These are phyloP conservation scores for Penicillium fuscoglaucum DNA, from an alignment of 2,329 filamentous ascomycete genomes.

Conservation along the genomic window DNA sequence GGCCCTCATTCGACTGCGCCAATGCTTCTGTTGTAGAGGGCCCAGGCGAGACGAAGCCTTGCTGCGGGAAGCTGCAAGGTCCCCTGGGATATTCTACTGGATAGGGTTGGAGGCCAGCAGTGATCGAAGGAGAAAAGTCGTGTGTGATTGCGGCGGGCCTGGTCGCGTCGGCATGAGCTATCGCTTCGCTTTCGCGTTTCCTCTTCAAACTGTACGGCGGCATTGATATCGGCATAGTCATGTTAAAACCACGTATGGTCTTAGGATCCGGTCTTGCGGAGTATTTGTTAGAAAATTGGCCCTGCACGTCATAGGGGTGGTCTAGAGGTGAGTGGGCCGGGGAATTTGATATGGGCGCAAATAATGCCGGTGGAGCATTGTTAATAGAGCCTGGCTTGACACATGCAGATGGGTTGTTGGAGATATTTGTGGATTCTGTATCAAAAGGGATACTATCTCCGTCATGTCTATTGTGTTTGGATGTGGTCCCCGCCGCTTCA, in stretches of 20 bases:
- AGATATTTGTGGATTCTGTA: background rate
- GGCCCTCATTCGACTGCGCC: too few relatives aligned
- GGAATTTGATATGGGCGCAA: background rate
- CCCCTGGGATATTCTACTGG: too few relatives aligned
- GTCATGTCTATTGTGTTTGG: background rate
- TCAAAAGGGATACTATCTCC: constrained; percentile 4
- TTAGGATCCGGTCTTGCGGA: constrained; percentile 3
- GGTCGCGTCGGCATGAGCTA: background rate
- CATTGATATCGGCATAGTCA: background rate
- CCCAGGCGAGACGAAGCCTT: too few relatives aligned
- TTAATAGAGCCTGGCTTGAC: background rate
- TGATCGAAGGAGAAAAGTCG: background rate
- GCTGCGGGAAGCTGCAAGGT: too few relatives aligned
- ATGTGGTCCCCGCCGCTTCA: constrained; percentile 20
- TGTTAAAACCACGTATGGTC: background rate
- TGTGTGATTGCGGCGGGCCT: background rate
- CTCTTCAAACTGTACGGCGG: constrained; percentile 18
- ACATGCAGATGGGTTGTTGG: background rate
- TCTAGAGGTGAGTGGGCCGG: background rate
- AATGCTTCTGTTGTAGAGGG: too few relatives aligned
- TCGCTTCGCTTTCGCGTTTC: constrained; percentile 13
- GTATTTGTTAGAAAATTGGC: background rate
- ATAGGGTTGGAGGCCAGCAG: background rate
- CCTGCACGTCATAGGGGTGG: background rate
- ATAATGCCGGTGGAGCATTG: background rate